Evolutionary conservation across 192 early-diverging fungal species (phyloP).

Genomic region (Tieghemiomyces parasiticus): DNA sequence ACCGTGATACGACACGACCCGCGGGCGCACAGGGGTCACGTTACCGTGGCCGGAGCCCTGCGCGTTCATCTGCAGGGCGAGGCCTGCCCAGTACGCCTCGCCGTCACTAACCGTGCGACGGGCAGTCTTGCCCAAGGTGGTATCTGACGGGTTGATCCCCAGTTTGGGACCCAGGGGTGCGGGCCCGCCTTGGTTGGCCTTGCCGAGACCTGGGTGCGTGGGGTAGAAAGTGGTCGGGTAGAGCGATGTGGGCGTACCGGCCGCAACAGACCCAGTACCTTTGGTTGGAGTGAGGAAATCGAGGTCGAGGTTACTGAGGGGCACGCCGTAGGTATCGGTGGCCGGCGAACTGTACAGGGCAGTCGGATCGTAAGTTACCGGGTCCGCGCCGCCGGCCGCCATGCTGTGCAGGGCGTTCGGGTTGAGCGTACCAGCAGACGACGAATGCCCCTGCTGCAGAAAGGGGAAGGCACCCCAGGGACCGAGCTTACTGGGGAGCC

Average conservation of each 20-base stretch:
- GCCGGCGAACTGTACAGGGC: not conserved
- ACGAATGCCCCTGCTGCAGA: not conserved
- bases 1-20: not conserved
- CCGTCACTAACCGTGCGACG: slow-evolving; percentile 4
- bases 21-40: not conserved
- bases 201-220: not conserved
- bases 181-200: not conserved
- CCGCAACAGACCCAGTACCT: not conserved
- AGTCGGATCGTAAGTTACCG: not conserved
- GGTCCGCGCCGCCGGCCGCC: too few species aligned
- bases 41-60: not conserved
- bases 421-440: not conserved
- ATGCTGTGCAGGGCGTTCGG: too few species aligned
- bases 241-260: too few species aligned
- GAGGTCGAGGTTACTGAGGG: not conserved
- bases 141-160: not conserved
- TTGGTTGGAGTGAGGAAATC: not conserved
- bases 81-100: slow-evolving; percentile 5
- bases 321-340: not conserved
- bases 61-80: slow-evolving; percentile 2
- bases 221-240: not conserved
- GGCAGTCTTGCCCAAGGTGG: not conserved
- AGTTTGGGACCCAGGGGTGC: not conserved
- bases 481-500: not conserved
- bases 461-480: not conserved